Evolutionary conservation across 768 basidiomycete genomes (phyloP), one percentile per base, ranked within the genome.

Genomic region (Kwoniella dendrophila): DNA sequence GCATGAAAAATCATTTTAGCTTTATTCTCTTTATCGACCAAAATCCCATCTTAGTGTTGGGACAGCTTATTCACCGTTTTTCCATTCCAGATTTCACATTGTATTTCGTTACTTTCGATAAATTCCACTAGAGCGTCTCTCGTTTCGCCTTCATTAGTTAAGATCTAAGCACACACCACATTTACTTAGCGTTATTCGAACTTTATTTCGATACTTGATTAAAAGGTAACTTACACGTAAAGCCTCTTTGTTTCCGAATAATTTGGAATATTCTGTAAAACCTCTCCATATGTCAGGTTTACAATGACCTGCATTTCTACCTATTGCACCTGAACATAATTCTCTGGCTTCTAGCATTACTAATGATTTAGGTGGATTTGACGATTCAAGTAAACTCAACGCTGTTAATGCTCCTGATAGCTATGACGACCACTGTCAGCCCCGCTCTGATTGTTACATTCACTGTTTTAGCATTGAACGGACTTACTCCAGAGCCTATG

Each of bases 301-400:
- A 67, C 58, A 75, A 65, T 63, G 75, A 57, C 63, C 76, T 34
- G 63, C 70, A 52, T 82, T 67, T 44, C 89, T 80, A 30, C 91
- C 92, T 89, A 76, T 93, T 88, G 71, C 75, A 12, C 75, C 75
- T 0, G 72, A 74, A 26, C 66, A 71, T 16, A 68, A 47, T 48
- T 90, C 88, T 69, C 93, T 81, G 2, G 91, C 93, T 72, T 95
- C 92, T 5, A 96, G 77, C 12, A 94, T 81, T 18, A 87, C 85
- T 0, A 87, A 82, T 32, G 80, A 62, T 27, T 45, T 53, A 14
- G 66, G 68, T 33, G 68, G 58, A 32, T 62, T 53, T 3, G 58
- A 40, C 5, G 63, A 49, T 27, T 59, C 47, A 2, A 72, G 58
- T 10, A 72, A 56, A 5, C 56, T 57, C 24, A 69, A 40, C 4